A percentile compares a stretch with the other conserved stretches of the same genome.
Evolutionary conservation across 2,329 filamentous ascomycete species (phyloP).

Genomic region (Coniochaeta prunicola): DNA sequence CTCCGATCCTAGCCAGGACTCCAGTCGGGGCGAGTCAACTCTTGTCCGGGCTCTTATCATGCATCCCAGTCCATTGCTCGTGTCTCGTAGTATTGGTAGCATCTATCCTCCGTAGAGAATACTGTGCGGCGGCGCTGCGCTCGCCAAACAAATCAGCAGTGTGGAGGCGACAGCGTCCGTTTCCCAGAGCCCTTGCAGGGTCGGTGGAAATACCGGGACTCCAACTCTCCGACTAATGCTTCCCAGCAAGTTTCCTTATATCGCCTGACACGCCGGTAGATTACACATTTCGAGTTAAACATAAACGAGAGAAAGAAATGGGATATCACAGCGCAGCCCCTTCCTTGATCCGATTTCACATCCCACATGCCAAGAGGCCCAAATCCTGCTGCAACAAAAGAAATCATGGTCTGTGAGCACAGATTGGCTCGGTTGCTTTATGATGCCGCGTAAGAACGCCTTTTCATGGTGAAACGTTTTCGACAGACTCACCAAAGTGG

Average conservation of each 20-base stretch:
- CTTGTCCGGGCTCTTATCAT: not conserved
- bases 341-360: not conserved
- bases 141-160: not conserved
- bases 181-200: not conserved
- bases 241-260: not conserved
- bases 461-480: not conserved
- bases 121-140: not conserved
- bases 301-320: slow-evolving; percentile 3
- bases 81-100: not conserved
- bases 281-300: slow-evolving; percentile 27
- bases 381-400: not conserved
- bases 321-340: not conserved
- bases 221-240: not conserved
- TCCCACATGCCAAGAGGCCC: not conserved
- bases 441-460: not conserved
- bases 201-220: not conserved
- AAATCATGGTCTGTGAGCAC: no score
- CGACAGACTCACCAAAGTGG: not conserved
- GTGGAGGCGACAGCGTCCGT: not conserved
- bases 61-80: not conserved
- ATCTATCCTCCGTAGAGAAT: not conserved
- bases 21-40: not conserved
- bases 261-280: slow-evolving; percentile 11
- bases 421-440: not conserved
- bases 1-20: not conserved